Percentiles rank a stretch among this genome's conserved stretches.
phyloP scores from a whole-genome alignment of 169 alveolate species.

The Cyclospora cayetanensis region DNA sequence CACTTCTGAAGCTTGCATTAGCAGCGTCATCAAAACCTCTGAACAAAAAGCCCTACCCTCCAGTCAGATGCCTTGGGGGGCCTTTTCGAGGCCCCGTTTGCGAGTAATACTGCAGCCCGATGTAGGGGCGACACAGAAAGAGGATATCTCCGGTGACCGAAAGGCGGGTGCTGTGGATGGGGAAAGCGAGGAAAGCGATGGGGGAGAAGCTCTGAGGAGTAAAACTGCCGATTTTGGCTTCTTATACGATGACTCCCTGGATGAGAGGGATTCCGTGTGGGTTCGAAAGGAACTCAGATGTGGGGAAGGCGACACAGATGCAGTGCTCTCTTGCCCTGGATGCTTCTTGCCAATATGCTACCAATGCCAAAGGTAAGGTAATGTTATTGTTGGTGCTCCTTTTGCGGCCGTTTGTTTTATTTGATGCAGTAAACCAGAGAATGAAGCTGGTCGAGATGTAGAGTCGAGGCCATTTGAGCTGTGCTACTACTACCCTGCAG shows the following conservation, averaged over 20 bases:
- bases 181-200: background rate
- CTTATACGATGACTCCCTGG: slow-evolving; percentile 11
- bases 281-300: background rate
- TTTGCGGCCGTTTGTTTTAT: no score
- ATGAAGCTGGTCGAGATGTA: no score
- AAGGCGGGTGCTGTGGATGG: background rate
- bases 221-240: background rate
- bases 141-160: background rate
- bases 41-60: background rate
- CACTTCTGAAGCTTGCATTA: background rate
- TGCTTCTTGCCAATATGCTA: slow-evolving; percentile 71
- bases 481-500: no score
- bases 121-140: background rate
- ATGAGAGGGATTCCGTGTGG: slow-evolving; percentile 26
- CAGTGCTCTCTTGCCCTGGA: slow-evolving; percentile 67
- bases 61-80: background rate
- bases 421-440: no score
- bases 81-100: background rate
- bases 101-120: background rate
- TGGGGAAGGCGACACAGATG: slow-evolving; percentile 58
- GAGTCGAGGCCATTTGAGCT: no score
- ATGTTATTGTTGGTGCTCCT: no score
- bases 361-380: slow-evolving; percentile 68
- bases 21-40: no score
- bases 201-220: background rate